These are phyloP conservation scores for Lactarius tabidus DNA, from an alignment of 768 basidiomycete genomes.

Conservation along the genomic window DNA sequence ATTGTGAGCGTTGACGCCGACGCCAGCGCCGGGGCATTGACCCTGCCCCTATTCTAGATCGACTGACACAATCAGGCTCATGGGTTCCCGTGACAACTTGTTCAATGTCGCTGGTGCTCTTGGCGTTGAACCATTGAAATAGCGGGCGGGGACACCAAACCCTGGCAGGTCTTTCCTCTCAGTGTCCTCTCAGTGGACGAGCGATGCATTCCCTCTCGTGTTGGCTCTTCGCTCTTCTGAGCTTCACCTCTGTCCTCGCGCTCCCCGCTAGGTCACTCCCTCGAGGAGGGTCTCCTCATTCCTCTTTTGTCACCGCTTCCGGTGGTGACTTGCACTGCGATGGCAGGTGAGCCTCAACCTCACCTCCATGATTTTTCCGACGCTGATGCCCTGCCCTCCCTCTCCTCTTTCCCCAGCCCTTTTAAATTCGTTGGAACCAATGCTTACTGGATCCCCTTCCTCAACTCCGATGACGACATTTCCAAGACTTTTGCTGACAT, in stretches of 20 bases:
- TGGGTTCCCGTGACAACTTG: background rate
- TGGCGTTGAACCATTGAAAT: background rate
- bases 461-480: constrained; percentile 56
- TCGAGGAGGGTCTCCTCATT: background rate
- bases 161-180: no score
- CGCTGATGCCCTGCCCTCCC: no score
- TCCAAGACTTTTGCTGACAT: constrained; percentile 55
- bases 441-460: constrained; percentile 59
- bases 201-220: constrained; percentile 10
- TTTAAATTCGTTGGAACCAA: constrained; percentile 53
- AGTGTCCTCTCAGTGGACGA: background rate
- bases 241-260: constrained; percentile 2
- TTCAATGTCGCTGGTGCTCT: background rate
- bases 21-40: background rate
- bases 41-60: background rate
- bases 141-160: no score
- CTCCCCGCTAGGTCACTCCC: constrained; percentile 1
- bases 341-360: constrained; percentile 16
- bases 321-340: background rate
- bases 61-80: background rate
- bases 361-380: background rate
- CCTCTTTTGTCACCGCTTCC: constrained; percentile 11
- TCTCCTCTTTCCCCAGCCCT: constrained; percentile 4
- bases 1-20: background rate
- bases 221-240: constrained; percentile 6